Evolutionary conservation across 1,284 basidiomycete species (phyloP).

Genomic region (Neonothopanus nambi): DNA sequence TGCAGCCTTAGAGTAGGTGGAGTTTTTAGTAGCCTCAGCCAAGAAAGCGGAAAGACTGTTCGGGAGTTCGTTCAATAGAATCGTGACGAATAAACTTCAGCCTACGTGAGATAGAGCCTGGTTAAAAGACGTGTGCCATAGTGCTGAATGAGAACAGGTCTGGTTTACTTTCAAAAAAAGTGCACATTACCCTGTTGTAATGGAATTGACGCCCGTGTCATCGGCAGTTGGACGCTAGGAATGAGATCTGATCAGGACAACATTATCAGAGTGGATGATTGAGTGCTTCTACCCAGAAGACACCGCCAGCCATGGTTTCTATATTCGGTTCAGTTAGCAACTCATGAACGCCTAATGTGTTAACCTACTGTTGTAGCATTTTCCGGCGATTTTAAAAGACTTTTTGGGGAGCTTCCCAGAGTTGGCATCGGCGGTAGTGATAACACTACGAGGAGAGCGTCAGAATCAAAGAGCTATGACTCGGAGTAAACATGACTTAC

Average conservation of each 20-base stretch:
- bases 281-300: slow-evolving; percentile 47
- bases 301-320: slow-evolving; percentile 52
- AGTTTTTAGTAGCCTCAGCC: slow-evolving; percentile 42
- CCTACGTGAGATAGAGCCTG: slow-evolving; percentile 40
- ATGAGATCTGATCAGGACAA: neutral
- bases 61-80: slow-evolving; percentile 2
- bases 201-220: slow-evolving; percentile 44
- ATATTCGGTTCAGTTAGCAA: no score
- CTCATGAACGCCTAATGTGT: neutral
- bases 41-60: slow-evolving; percentile 47
- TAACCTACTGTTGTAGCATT: slow-evolving; percentile 44
- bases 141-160: neutral
- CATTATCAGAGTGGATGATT: neutral
- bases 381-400: slow-evolving; percentile 36
- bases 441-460: slow-evolving; percentile 30
- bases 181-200: slow-evolving; percentile 45
- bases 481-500: slow-evolving; percentile 28
- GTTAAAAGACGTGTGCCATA: no score
- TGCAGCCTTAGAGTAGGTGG: slow-evolving; percentile 46
- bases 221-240: slow-evolving; percentile 38
- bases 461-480: neutral
- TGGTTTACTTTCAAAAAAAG: neutral
- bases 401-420: slow-evolving; percentile 39
- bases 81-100: slow-evolving; percentile 3
- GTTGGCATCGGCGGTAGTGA: slow-evolving; percentile 40